phyloP scores from a whole-genome alignment of 805 yeast genomes.

The Metschnikowia sp. region DNA sequence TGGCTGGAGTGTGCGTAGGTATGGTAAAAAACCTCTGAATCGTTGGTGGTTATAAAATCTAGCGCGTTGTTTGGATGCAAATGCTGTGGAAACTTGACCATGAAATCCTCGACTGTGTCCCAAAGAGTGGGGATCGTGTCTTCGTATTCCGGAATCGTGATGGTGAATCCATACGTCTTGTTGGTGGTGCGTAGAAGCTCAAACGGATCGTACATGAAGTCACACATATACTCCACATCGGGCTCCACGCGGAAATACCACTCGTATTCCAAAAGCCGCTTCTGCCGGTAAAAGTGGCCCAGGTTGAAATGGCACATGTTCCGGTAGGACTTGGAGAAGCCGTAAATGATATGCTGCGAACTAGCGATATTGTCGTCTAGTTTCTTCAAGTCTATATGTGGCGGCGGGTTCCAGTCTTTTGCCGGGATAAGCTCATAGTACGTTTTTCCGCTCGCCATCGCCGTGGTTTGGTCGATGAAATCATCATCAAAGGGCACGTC shows the following conservation, averaged over 20 bases:
- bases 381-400: slow-evolving; percentile 29
- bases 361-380: slow-evolving; percentile 24
- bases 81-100: slow-evolving; percentile 41
- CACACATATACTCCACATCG: slow-evolving; percentile 52
- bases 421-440: slow-evolving; percentile 40
- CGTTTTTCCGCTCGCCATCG: slow-evolving; percentile 43
- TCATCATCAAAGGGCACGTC: slow-evolving; percentile 42
- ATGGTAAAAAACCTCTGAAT: slow-evolving; percentile 25
- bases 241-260: slow-evolving; percentile 66
- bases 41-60: slow-evolving; percentile 45
- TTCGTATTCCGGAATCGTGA: slow-evolving; percentile 50
- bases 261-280: slow-evolving; percentile 42
- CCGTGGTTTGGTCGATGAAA: slow-evolving; percentile 39
- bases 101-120: slow-evolving; percentile 45
- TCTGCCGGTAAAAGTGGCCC: slow-evolving; percentile 54
- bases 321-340: slow-evolving; percentile 49
- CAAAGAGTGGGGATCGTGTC: slow-evolving; percentile 53
- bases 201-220: slow-evolving; percentile 55
- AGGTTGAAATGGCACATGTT: slow-evolving; percentile 75
- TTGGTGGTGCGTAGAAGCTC: slow-evolving; percentile 38
- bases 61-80: slow-evolving; percentile 47
- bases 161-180: slow-evolving; percentile 49
- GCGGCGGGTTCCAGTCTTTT: slow-evolving; percentile 41
- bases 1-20: slow-evolving; percentile 12
- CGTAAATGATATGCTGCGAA: slow-evolving; percentile 38